Evolutionary conservation across 1,284 basidiomycete species (phyloP), one percentile per base, ranked within the genome.

Genomic region (Sparassis latifolia): DNA sequence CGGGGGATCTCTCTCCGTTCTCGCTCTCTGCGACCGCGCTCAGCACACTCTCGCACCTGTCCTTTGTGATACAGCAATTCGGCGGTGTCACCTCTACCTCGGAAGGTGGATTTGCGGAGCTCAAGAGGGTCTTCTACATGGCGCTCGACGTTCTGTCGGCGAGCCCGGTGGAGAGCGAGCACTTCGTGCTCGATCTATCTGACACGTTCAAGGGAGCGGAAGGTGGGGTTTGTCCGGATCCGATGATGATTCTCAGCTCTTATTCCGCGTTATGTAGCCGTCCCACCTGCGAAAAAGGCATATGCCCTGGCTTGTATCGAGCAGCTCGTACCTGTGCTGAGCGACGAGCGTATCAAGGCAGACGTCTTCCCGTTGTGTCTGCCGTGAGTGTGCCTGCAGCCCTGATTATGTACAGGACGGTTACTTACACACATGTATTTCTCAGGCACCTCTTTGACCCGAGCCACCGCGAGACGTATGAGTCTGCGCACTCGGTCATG

Each of bases 401-500:
- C 5, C 3, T 30, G 7, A 31, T 42, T 50, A 42, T 54, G 44
- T 37, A 50, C 41, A 31, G 44, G 27, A 42, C 39, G 27, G 40
- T 27, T 37, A 31, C 38, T 42, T 6, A 48, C 51, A 38, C 20
- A 20, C 20, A 20, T 20, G 20, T 38, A 46, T 37, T 44, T 43
- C 31, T 33, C 56, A 86, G 83, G 41, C 74, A 82, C 61, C 70
- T 86, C 28, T 72, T 69, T 45, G 73, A 82, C 53, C 55, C 78
- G n/a, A 65, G 65, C 10, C 69, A 85, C 52, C 79, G 85, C 33
- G 84, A 87, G 54, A 80, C 77, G 20, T 89, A 79, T 53, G 86
- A 89, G 63, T 84, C 84, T 0, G 78, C 85, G 3, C 87, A 89
- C 63, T 89, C 86, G 2, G 84, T 86, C 32, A 70, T 89, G 46